Evolutionary conservation across 768 basidiomycete genomes (phyloP), one percentile per base, ranked within the genome.

Genomic region (Termitomyces sp.): DNA sequence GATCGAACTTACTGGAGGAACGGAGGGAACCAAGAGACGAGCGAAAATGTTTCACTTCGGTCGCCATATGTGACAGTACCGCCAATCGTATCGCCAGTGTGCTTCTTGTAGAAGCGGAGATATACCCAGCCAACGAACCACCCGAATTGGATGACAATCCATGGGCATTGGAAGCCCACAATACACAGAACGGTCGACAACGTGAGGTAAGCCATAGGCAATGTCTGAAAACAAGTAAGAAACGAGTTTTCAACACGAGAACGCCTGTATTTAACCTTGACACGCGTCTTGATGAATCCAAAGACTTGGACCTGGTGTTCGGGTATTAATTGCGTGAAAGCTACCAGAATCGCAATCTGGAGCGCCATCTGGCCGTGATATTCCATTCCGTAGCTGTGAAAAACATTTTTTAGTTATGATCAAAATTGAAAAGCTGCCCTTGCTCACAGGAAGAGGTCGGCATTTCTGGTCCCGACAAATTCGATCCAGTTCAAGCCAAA

Each of bases 61-160:
- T 99, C 97, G 20, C 97, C 97, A 68, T 96, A 90, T 4, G 86
- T 84, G n/a, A 79, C 83, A 5, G 77, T 77, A 4, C 90, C 89
- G 51, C 81, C 84, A 38, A 85, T 71, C 0, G 82, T 72, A 60
- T 94, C 91, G 38, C 79, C 80, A 4, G 83, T 76, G 68, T 90
- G 91, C 73, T 90, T 88, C 78, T 98, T 98, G 81, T 98, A 94
- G 80, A 99, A 98, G 40, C 97, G 88, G 38, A 99, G 84, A 76
- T 97, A 99, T 57, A 92, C 81, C 91, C 94, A 99, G 36, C 91
- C 84, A 8, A 95, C 91, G 59, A 97, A 90, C 94, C 96, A 99
- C n/a, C 96, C 97, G 72, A 98, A 99, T 71, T 99, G 97, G 65
- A 98, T 95, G 69, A 95, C 77, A 55, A 96, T 93, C 79, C 87